Conservation (phyloP, 208 protist genomes). For the Trichomonas vaginalis region DNA sequence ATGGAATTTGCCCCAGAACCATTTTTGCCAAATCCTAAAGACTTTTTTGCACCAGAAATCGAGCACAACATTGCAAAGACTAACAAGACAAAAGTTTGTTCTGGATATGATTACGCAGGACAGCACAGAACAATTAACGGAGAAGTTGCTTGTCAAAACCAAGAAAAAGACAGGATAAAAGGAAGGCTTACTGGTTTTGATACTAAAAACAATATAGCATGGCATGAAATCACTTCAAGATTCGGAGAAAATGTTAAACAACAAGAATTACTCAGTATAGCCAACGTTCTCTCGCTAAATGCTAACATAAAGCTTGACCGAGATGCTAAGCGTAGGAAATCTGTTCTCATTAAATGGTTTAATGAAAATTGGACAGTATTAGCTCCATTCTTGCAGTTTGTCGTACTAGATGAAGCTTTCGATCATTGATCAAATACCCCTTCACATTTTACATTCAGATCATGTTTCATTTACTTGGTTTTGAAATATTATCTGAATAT, state of each 20-base stretch:
- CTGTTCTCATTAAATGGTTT: not conserved
- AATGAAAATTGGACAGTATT: not conserved
- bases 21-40: too few relatives aligned
- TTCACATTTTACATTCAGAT: too few relatives aligned
- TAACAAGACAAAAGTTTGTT: too few relatives aligned
- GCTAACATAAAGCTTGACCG: not conserved
- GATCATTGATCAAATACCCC: not conserved
- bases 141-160: not conserved
- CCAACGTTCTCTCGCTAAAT: not conserved
- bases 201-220: not conserved
- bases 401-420: not conserved
- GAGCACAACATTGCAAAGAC: too few relatives aligned
- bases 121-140: not conserved
- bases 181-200: not conserved
- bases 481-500: too few relatives aligned
- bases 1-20: too few relatives aligned
- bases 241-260: not conserved
- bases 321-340: not conserved
- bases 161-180: not conserved
- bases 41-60: too few relatives aligned
- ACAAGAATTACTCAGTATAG: not conserved
- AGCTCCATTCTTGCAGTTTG: not conserved
- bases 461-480: too few relatives aligned
- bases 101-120: not conserved
- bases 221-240: not conserved